Percentiles rank a stretch among this genome's conserved stretches.
phyloP scores from a whole-genome alignment of 495 filamentous ascomycete species.

The Aspergillus taichungensis region DNA sequence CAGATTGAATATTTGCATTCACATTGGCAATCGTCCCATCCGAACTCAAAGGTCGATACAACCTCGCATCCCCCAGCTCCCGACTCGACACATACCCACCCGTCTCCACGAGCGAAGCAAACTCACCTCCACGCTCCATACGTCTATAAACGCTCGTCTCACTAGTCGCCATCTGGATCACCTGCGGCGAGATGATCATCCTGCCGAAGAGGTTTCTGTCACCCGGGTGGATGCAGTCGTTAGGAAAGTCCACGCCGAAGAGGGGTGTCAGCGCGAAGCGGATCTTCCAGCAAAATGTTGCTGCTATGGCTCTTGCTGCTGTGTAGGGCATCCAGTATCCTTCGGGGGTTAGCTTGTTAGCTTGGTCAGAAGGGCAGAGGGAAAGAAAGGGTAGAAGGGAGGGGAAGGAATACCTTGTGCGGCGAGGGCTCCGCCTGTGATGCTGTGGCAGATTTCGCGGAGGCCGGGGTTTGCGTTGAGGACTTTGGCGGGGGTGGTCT shows the following conservation, averaged over 20 bases:
- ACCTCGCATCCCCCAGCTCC: too few relatives aligned
- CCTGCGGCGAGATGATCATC: slow-evolving; percentile 58
- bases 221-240: slow-evolving; percentile 54
- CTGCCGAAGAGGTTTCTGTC: slow-evolving; percentile 48
- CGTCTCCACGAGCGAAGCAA: too few relatives aligned
- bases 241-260: slow-evolving; percentile 75
- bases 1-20: background rate
- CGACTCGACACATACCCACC: too few relatives aligned
- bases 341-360: background rate
- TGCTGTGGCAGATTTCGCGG: slow-evolving; percentile 79
- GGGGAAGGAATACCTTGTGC: slow-evolving; percentile 64
- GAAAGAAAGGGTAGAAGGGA: background rate
- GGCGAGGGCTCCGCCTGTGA: slow-evolving; percentile 81
- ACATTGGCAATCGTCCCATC: background rate
- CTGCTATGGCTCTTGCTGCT: slow-evolving; percentile 72
- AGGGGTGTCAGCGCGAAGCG: slow-evolving; percentile 76
- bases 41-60: slow-evolving; percentile 14
- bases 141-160: slow-evolving; percentile 42
- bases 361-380: background rate
- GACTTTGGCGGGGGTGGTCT: slow-evolving; percentile 82
- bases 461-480: slow-evolving; percentile 72
- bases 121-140: too few relatives aligned
- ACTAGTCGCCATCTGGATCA: slow-evolving; percentile 46
- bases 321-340: slow-evolving; percentile 96
- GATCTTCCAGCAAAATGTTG: slow-evolving; percentile 82